Evolutionary conservation across 192 early-diverging fungal species (phyloP).

Genomic region (Backusella psychrophila): DNA sequence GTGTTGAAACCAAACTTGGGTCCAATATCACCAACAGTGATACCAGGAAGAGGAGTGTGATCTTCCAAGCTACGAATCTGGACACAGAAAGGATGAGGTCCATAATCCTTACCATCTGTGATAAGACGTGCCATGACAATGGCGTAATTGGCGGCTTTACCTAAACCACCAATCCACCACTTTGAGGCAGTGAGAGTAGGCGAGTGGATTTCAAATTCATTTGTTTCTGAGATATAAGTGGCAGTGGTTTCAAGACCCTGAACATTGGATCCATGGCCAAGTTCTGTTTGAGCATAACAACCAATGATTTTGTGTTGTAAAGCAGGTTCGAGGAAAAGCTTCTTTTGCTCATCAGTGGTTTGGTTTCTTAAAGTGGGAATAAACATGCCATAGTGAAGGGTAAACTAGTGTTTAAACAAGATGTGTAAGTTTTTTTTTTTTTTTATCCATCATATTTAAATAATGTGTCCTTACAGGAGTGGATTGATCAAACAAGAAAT

Average conservation of each 20-base stretch:
- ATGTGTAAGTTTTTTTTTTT: neutral
- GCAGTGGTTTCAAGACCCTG: conserved; percentile 89
- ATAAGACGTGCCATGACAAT: conserved; percentile 84
- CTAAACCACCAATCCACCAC: conserved; percentile 88
- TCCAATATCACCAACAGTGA: conserved; percentile 86
- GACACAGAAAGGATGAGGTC: conserved; percentile 78
- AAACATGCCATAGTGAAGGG: conserved; percentile 81
- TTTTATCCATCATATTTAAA: neutral
- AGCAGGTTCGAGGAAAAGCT: conserved; percentile 72
- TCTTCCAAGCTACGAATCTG: conserved; percentile 74
- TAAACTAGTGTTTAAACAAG: conserved; percentile 41
- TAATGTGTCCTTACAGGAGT: conserved; percentile 41
- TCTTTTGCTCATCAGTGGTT: conserved; percentile 75
- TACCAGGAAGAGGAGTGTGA: conserved; percentile 71
- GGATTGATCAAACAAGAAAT: conserved; percentile 57
- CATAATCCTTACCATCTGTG: conserved; percentile 69
- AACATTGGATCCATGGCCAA: conserved; percentile 77
- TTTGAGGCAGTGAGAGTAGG: conserved; percentile 77
- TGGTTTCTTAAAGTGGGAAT: conserved; percentile 76
- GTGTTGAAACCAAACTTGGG: conserved; percentile 87
- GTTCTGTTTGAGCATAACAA: conserved; percentile 84
- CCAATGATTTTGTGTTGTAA: conserved; percentile 75
- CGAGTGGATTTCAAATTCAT: conserved; percentile 85
- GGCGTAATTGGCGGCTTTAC: conserved; percentile 77
- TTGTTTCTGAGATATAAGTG: conserved; percentile 76